These are phyloP conservation scores for Drechslerella stenobrocha DNA, from an alignment of 2,329 filamentous ascomycete genomes.

Conservation along the genomic window DNA sequence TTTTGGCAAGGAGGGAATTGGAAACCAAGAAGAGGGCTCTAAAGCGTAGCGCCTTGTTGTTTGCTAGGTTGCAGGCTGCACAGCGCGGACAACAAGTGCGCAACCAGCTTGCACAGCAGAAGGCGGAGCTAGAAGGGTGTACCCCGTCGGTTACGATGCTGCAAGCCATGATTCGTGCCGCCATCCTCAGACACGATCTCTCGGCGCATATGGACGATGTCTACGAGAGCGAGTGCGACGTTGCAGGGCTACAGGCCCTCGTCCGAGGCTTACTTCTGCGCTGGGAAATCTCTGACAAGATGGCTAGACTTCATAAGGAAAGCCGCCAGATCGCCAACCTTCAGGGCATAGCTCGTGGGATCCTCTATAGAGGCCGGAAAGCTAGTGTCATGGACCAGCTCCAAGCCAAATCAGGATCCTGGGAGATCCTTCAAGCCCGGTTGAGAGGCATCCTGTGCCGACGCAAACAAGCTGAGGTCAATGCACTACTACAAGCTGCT, in stretches of 20 bases:
- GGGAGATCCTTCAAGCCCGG: constrained; percentile 67
- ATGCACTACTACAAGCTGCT: constrained; percentile 61
- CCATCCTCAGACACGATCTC: constrained; percentile 50
- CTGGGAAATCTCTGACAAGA: constrained; percentile 55
- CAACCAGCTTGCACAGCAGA: constrained; percentile 57
- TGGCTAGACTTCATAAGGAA: constrained; percentile 33
- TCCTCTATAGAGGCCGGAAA: constrained; percentile 65
- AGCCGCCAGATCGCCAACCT: constrained; percentile 58
- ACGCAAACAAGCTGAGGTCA: constrained; percentile 61
- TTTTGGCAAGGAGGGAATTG: constrained; percentile 57
- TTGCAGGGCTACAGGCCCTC: constrained; percentile 50
- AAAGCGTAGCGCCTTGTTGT: constrained; percentile 57
- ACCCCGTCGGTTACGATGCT: constrained; percentile 59
- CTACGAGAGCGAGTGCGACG: constrained; percentile 49
- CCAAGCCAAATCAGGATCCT: constrained; percentile 60
- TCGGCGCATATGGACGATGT: constrained; percentile 49
- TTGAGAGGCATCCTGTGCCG: constrained; percentile 67
- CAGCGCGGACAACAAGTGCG: constrained; percentile 58
- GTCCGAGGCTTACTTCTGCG: constrained; percentile 58
- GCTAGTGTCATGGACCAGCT: constrained; percentile 62
- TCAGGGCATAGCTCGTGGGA: constrained; percentile 70
- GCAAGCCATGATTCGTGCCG: constrained; percentile 61
- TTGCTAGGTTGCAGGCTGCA: constrained; percentile 62
- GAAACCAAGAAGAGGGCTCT: constrained; percentile 56
- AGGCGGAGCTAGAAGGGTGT: constrained; percentile 55